A percentile compares a stretch with the other conserved stretches of the same genome.
Conservation (phyloP, 108 stramenopile species). For the Bacterosira constricta region DNA sequence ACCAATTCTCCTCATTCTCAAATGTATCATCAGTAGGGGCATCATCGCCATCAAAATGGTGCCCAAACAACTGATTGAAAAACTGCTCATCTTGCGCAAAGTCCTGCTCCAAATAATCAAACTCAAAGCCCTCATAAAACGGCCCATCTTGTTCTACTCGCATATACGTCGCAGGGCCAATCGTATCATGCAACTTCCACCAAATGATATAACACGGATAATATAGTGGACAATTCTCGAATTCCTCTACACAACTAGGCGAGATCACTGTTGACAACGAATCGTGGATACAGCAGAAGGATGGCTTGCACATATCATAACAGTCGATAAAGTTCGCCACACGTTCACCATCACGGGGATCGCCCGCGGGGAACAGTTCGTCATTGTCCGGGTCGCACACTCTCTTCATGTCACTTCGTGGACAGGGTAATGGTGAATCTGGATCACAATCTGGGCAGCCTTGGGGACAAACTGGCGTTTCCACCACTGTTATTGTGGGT, state of each 20-base stretch:
- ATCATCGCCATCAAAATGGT: conserved; percentile 56
- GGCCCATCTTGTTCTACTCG: conserved; percentile 51
- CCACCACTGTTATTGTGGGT: not conserved
- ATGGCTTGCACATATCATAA: conserved; percentile 60
- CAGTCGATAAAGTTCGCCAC: conserved; percentile 51
- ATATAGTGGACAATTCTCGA: conserved; percentile 53
- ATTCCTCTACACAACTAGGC: conserved; percentile 42
- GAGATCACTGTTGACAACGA: conserved; percentile 27
- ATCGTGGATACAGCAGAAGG: conserved; percentile 65
- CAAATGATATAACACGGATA: conserved; percentile 66
- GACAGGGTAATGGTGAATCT: conserved; percentile 43
- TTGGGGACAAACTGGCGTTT: conserved; percentile 16
- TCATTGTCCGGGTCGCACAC: conserved; percentile 51
- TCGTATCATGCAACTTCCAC: conserved; percentile 62
- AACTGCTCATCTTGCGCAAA: conserved; percentile 34
- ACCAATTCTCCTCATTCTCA: conserved; percentile 53
- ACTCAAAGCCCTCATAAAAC: conserved; percentile 44
- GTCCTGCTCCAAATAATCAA: conserved; percentile 27
- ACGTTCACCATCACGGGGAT: conserved; percentile 14
- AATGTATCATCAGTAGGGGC: conserved; percentile 47
- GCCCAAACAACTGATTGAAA: conserved; percentile 54
- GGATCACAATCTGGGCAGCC: conserved; percentile 51
- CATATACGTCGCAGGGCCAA: conserved; percentile 57
- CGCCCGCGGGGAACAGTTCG: conserved; percentile 23
- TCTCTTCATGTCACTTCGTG: conserved; percentile 30